A percentile compares a stretch with the other conserved stretches of the same genome.
Evolutionary conservation across 75 land plant genomes (phyloP).

Genomic region (Picea sitchensis): DNA sequence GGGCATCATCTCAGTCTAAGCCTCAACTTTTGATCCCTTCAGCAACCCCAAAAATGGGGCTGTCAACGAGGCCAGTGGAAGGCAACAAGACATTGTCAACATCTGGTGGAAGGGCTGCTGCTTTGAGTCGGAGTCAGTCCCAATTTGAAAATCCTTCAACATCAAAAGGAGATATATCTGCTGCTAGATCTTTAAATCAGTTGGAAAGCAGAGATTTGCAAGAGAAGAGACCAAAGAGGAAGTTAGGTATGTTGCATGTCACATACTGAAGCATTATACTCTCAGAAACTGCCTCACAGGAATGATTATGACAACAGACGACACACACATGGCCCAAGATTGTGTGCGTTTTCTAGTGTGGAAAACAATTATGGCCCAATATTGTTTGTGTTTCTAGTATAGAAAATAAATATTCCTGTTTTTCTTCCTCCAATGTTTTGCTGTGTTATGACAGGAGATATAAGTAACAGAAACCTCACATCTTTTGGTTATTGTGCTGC

Average conservation of each 20-base stretch:
- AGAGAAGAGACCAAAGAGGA: constrained; percentile 39
- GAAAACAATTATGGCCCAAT: background rate
- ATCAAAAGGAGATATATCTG: constrained; percentile 12
- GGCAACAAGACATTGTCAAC: constrained; percentile 8
- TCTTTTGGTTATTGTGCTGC: background rate
- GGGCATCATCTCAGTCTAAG: constrained; percentile 13
- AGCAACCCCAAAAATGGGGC: constrained; percentile 18
- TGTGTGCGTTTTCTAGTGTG: background rate
- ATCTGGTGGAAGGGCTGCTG: background rate
- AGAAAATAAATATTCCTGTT: background rate
- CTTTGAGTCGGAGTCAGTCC: constrained; percentile 1
- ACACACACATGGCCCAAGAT: background rate
- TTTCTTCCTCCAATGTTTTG: background rate
- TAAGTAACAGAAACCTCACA: background rate
- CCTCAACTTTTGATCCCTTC: constrained; percentile 41
- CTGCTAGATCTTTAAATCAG: constrained; percentile 9
- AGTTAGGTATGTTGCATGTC: constrained; percentile 31
- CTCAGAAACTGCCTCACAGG: background rate
- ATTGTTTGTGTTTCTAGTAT: background rate
- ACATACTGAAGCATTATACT: background rate
- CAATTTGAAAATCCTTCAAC: constrained; percentile 4
- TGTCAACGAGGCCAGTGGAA: constrained; percentile 16
- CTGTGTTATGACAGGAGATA: background rate
- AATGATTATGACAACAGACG: background rate
- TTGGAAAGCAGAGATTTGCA: constrained; percentile 12